Conservation (phyloP, 1,284 basidiomycete genomes). For the Malassezia japonica region DNA sequence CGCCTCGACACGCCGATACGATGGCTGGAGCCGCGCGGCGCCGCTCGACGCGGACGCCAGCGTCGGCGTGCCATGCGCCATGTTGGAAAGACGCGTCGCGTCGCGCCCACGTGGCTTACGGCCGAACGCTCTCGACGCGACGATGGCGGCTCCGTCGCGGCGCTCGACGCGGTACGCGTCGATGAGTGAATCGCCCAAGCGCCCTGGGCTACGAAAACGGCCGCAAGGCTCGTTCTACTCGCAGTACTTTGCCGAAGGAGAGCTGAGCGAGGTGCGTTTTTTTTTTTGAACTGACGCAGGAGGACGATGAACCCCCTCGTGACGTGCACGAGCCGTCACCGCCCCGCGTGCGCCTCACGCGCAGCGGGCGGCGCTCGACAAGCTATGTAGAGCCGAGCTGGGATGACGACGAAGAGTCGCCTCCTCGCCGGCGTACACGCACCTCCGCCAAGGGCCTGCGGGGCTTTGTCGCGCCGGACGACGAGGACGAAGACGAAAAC, state of each 20-base stretch:
- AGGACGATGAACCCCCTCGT: background rate
- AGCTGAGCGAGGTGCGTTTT: slow-evolving; percentile 12
- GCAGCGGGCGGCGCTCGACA: slow-evolving; percentile 23
- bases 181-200: slow-evolving; percentile 1
- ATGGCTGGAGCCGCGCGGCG: slow-evolving; percentile 15
- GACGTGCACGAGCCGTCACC: slow-evolving; percentile 10
- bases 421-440: background rate
- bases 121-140: background rate
- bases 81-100: background rate
- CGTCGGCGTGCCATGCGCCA: slow-evolving; percentile 2
- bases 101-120: slow-evolving; percentile 2
- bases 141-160: slow-evolving; percentile 1
- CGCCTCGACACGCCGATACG: slow-evolving; percentile 30
- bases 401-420: slow-evolving; percentile 23
- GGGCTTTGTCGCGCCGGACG: slow-evolving; percentile 35
- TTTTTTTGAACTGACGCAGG: background rate
- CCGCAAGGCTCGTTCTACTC: slow-evolving; percentile 11
- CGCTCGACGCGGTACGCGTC: slow-evolving; percentile 6
- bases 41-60: background rate
- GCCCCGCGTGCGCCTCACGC: slow-evolving; percentile 13
- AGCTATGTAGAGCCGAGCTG: slow-evolving; percentile 20
- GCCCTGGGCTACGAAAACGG: slow-evolving; percentile 6
- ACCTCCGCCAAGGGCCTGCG: slow-evolving; percentile 20
- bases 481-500: slow-evolving; percentile 32
- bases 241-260: slow-evolving; percentile 18